Percentiles rank a stretch among this genome's conserved stretches.
These are phyloP conservation scores for Daldinia vernicosa DNA, from an alignment of 495 filamentous ascomycete species.

Conservation along the genomic window DNA sequence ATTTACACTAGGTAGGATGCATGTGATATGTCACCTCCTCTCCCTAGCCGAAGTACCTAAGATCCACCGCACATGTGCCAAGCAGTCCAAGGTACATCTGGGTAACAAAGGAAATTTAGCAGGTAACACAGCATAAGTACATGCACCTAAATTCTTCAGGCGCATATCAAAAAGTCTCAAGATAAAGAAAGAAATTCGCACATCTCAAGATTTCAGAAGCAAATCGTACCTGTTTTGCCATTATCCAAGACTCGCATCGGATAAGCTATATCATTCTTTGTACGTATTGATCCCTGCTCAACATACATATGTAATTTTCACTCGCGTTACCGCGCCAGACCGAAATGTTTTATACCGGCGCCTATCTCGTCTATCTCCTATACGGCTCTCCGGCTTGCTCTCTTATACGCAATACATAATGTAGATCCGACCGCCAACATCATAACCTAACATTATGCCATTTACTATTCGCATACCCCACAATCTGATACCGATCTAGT, in stretches of 20 bases:
- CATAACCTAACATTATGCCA: background rate
- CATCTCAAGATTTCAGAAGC: background rate
- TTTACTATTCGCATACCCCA: background rate
- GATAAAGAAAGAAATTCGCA: background rate
- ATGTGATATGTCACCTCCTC: background rate
- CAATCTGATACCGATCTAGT: slow-evolving; percentile 6
- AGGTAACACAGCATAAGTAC: too few relatives aligned
- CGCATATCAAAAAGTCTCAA: background rate
- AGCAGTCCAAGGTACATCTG: background rate
- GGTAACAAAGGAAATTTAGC: background rate
- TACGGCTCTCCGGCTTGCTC: background rate
- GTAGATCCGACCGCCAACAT: background rate
- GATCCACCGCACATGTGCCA: background rate
- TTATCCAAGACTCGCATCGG: too few relatives aligned
- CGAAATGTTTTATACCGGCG: background rate
- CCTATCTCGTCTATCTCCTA: background rate
- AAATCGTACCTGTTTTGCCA: too few relatives aligned
- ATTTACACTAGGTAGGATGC: background rate
- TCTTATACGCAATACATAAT: background rate
- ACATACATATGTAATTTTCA: too few relatives aligned
- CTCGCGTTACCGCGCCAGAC: background rate
- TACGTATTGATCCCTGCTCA: background rate
- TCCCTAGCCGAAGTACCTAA: background rate
- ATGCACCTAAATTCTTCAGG: background rate
- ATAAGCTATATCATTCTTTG: background rate